These are phyloP conservation scores for Aureobasidium leucospermi DNA, from an alignment of 2,329 filamentous ascomycete species.

Conservation along the genomic window DNA sequence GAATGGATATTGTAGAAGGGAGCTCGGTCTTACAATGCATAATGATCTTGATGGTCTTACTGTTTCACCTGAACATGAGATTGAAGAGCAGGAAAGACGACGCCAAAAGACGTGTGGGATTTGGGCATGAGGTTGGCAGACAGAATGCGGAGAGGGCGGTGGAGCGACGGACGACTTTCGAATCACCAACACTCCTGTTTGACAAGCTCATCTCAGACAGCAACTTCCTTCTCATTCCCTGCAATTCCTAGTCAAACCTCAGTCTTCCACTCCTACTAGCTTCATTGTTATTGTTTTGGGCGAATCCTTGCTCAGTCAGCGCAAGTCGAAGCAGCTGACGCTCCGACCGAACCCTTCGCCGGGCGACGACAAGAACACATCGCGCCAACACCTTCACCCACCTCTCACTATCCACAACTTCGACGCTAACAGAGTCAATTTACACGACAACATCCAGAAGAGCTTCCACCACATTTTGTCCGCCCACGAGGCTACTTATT, in stretches of 20 bases:
- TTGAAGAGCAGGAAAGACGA: background rate
- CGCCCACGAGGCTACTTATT: background rate
- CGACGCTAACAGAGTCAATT: background rate
- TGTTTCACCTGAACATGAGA: no score
- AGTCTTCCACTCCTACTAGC: background rate
- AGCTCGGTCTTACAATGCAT: no score
- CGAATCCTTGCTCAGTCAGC: background rate
- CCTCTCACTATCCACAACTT: background rate
- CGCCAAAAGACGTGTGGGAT: background rate
- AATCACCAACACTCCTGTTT: background rate
- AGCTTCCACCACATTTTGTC: background rate
- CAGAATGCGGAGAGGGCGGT: background rate
- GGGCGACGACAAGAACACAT: constrained; percentile 4
- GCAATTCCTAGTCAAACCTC: background rate
- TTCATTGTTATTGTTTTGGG: background rate
- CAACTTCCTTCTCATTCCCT: background rate
- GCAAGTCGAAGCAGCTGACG: constrained; percentile 4
- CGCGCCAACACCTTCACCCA: background rate
- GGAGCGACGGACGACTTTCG: background rate
- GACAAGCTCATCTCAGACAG: background rate
- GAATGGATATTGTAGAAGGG: no score
- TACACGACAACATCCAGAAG: background rate
- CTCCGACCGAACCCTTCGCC: background rate
- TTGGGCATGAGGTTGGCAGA: background rate
- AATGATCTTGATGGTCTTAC: no score